These are phyloP conservation scores for Pseudomicrostroma phylloplanum DNA, from an alignment of 1,284 basidiomycete species.

Conservation along the genomic window DNA sequence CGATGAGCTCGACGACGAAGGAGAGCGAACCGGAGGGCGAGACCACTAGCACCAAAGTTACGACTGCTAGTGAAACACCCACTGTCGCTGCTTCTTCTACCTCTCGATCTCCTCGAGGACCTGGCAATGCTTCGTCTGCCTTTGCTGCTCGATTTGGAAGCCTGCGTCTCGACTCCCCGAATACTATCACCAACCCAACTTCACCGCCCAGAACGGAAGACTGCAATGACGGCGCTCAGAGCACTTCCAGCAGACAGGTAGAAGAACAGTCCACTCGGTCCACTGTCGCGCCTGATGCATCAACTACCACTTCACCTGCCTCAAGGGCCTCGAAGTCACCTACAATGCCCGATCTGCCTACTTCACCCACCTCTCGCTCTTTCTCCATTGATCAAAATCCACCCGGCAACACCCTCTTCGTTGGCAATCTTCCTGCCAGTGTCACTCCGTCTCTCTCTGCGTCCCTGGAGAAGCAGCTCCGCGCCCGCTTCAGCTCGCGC, in stretches of 20 bases:
- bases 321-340: conserved; percentile 1
- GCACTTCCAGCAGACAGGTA: too few species aligned
- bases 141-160: conserved; percentile 26
- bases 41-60: not conserved
- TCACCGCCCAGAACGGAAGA: not conserved
- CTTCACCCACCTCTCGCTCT: conserved; percentile 25
- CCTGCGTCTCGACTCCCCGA: conserved; percentile 30
- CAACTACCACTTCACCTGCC: not conserved
- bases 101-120: not conserved
- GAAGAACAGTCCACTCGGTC: conserved; percentile 3
- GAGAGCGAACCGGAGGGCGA: conserved; percentile 9
- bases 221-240: too few species aligned
- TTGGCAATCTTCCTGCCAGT: conserved; percentile 39
- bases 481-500: conserved; percentile 70
- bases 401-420: conserved; percentile 39
- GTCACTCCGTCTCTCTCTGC: conserved; percentile 53
- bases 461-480: conserved; percentile 74
- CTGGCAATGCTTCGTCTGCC: not conserved
- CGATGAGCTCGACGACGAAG: conserved; percentile 17
- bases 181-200: conserved; percentile 6
- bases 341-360: conserved; percentile 19
- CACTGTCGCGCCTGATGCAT: conserved; percentile 5
- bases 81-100: not conserved
- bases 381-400: conserved; percentile 38
- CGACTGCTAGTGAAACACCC: not conserved